phyloP scores from a whole-genome alignment of 306 rosid species.

The Cotoneaster glaucophyllus region DNA sequence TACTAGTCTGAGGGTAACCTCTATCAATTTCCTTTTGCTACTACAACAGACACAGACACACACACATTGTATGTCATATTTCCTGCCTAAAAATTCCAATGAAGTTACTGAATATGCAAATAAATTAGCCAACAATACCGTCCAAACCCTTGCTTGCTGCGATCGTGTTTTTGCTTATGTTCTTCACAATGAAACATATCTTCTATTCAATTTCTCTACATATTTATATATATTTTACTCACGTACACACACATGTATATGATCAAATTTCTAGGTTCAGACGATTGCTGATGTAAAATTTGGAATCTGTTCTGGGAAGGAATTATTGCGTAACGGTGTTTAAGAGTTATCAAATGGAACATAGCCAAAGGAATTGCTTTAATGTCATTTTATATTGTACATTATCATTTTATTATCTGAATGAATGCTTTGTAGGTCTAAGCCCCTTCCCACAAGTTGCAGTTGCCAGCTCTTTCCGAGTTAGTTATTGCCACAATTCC shows the following conservation, averaged over 20 bases:
- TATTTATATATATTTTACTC: not conserved
- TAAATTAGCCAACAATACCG: not conserved
- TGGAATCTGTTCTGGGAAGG: not conserved
- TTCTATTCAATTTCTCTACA: not conserved
- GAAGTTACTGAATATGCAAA: not conserved
- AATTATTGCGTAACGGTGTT: not conserved
- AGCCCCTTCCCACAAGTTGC: not conserved
- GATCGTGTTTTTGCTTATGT: not conserved
- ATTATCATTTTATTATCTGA: slow-evolving; percentile 4
- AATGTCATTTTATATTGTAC: slow-evolving; percentile 2
- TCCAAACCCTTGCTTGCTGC: not conserved
- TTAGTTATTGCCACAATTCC: slow-evolving; percentile 1
- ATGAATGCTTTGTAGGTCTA: not conserved
- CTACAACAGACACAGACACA: not conserved
- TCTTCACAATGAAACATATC: not conserved
- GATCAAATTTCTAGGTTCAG: not conserved
- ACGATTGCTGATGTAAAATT: not conserved
- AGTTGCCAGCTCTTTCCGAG: not conserved
- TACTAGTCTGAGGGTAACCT: not conserved
- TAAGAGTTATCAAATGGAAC: not conserved
- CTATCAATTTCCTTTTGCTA: not conserved
- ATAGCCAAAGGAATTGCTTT: not conserved
- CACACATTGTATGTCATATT: not conserved
- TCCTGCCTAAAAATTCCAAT: not conserved
- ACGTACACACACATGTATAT: not conserved